phyloP scores from a whole-genome alignment of 2,329 filamentous ascomycete genomes.

The Sporothrix luriei region DNA sequence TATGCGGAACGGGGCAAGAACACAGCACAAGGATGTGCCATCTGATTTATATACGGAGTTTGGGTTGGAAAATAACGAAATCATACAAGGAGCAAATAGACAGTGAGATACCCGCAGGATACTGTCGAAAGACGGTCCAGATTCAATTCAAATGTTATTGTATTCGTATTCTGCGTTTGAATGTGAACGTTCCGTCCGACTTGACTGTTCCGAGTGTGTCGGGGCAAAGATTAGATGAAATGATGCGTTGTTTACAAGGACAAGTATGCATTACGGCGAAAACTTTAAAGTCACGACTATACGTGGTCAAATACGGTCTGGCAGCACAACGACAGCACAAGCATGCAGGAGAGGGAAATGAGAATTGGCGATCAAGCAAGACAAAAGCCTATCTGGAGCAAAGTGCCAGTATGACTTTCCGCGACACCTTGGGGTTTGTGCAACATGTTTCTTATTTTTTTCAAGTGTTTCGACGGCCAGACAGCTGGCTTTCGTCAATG shows the following conservation, averaged over 20 bases:
- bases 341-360: conserved; percentile 41
- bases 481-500: neutral
- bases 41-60: conserved; percentile 22
- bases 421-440: conserved; percentile 78
- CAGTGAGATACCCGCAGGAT: conserved; percentile 18
- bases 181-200: neutral
- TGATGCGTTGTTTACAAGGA: neutral
- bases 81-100: neutral
- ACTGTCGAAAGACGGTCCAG: conserved; percentile 9
- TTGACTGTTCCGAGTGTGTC: too few species aligned
- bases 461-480: conserved; percentile 16
- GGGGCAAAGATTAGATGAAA: too few species aligned
- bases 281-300: neutral
- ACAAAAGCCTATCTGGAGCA: conserved; percentile 61
- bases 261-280: neutral
- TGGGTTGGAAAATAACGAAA: neutral
- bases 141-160: neutral
- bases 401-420: conserved; percentile 60
- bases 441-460: conserved; percentile 44
- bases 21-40: neutral
- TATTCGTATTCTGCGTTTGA: too few species aligned
- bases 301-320: conserved; percentile 39
- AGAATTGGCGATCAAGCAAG: conserved; percentile 82
- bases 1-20: neutral
- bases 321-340: conserved; percentile 36